These are phyloP conservation scores for Ramularia endophylla DNA, from an alignment of 2,329 filamentous ascomycete species.

Conservation along the genomic window DNA sequence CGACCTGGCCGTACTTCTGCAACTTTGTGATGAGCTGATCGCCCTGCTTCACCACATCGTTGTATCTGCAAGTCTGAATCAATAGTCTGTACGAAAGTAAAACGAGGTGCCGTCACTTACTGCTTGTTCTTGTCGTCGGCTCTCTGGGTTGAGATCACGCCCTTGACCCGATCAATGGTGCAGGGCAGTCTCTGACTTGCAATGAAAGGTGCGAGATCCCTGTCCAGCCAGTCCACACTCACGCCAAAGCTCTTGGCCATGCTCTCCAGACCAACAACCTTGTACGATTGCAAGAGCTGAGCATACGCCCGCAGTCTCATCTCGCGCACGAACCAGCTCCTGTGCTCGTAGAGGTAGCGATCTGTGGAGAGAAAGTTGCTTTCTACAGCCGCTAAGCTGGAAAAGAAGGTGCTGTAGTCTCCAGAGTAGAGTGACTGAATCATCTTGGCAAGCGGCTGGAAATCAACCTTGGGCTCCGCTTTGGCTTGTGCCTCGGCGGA, in stretches of 20 bases:
- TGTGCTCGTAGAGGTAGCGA: constrained; percentile 92
- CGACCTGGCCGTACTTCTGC: constrained; percentile 97
- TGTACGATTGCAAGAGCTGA: constrained; percentile 94
- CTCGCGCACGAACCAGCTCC: constrained; percentile 94
- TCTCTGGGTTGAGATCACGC: constrained; percentile 95
- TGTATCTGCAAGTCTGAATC: constrained; percentile 50
- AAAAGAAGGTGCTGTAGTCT: constrained; percentile 91
- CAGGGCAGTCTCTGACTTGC: constrained; percentile 89
- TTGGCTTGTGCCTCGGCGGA: constrained; percentile 59
- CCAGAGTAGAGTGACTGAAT: constrained; percentile 90
- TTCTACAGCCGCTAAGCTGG: constrained; percentile 81
- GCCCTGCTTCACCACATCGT: constrained; percentile 94
- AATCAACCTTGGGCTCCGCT: constrained; percentile 77
- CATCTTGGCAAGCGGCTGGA: constrained; percentile 77
- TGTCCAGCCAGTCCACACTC: constrained; percentile 91
- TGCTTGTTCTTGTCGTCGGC: constrained; percentile 99
- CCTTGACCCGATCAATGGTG: constrained; percentile 94
- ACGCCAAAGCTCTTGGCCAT: constrained; percentile 98
- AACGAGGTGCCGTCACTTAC: constrained; percentile 26
- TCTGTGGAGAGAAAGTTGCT: constrained; percentile 91
- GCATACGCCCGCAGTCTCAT: constrained; percentile 97
- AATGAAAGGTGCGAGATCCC: constrained; percentile 94
- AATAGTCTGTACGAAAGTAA: neutral
- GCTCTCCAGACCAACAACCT: constrained; percentile 90
- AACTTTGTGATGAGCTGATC: constrained; percentile 98